These are phyloP conservation scores for Cornus florida DNA, from an alignment of 148 eudicot species.

Conservation along the genomic window DNA sequence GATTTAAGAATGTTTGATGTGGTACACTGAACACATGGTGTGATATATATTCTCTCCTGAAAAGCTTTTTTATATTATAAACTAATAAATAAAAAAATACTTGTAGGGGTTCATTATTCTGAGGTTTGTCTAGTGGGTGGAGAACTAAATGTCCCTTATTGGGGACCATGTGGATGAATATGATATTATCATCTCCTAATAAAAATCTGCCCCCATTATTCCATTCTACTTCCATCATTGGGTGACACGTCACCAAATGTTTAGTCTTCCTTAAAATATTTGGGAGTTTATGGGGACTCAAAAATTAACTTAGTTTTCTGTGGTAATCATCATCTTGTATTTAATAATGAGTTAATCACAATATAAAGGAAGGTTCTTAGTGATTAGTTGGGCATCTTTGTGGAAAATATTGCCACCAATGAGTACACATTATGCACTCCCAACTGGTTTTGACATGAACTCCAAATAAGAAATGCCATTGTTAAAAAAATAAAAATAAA, in stretches of 20 bases:
- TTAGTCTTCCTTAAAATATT: neutral
- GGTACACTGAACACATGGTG: slow-evolving; percentile 8
- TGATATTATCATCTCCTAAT: neutral
- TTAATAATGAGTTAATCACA: neutral
- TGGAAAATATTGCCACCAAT: neutral
- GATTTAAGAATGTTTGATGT: neutral
- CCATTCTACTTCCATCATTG: neutral
- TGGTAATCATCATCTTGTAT: neutral
- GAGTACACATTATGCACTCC: neutral
- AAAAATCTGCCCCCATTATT: neutral
- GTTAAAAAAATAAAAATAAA: no score
- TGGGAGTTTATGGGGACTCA: neutral
- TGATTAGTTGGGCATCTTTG: neutral
- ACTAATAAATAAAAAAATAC: neutral
- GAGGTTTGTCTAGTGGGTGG: slow-evolving; percentile 6
- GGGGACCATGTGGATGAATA: slow-evolving; percentile 13
- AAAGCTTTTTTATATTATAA: neutral
- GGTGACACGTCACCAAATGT: neutral
- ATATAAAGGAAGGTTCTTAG: neutral
- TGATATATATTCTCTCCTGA: neutral
- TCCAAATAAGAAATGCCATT: neutral
- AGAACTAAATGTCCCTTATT: slow-evolving; percentile 8
- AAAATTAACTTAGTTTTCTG: neutral
- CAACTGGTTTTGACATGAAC: neutral
- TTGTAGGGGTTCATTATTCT: neutral